phyloP scores from a whole-genome alignment of 2,329 filamentous ascomycete species.

The Cladosporium sp. region DNA sequence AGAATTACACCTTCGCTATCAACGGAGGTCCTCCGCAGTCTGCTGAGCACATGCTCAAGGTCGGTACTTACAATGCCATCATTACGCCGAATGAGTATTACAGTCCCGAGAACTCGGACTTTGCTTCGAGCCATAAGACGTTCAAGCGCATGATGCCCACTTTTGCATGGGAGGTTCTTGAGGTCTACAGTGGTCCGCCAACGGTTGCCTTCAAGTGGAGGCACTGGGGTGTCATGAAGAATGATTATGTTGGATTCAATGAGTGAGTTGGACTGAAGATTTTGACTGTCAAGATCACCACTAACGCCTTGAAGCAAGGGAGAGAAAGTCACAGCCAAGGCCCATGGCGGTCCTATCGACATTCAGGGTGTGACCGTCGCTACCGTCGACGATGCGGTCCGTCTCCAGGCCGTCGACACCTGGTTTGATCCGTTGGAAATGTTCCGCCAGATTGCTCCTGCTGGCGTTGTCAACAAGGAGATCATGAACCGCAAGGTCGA shows the following conservation, averaged over 20 bases:
- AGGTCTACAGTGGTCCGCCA: conserved; percentile 63
- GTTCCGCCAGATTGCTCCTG: conserved; percentile 60
- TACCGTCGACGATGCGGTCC: conserved; percentile 56
- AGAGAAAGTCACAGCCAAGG: conserved; percentile 59
- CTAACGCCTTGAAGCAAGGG: conserved; percentile 47
- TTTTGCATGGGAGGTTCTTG: conserved; percentile 67
- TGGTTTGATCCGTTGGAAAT: conserved; percentile 65
- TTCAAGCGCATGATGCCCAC: conserved; percentile 71
- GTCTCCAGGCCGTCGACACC: conserved; percentile 56
- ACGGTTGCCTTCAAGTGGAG: conserved; percentile 61
- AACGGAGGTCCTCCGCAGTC: conserved; percentile 56
- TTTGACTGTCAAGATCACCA: not conserved
- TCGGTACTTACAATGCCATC: conserved; percentile 67
- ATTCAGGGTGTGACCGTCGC: conserved; percentile 62
- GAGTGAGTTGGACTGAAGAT: conserved; percentile 44
- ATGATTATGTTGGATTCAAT: conserved; percentile 62
- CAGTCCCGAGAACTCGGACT: conserved; percentile 57
- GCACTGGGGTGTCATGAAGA: conserved; percentile 65
- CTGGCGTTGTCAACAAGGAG: conserved; percentile 46
- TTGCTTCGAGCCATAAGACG: conserved; percentile 62
- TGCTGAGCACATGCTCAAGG: conserved; percentile 61
- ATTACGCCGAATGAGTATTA: conserved; percentile 62
- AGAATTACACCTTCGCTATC: conserved; percentile 59
- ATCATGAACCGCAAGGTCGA: conserved; percentile 34
- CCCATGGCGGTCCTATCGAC: conserved; percentile 56